Percentiles rank a stretch among this genome's conserved stretches.
phyloP scores from a whole-genome alignment of 768 basidiomycete species.

The Calvatia gigantea region DNA sequence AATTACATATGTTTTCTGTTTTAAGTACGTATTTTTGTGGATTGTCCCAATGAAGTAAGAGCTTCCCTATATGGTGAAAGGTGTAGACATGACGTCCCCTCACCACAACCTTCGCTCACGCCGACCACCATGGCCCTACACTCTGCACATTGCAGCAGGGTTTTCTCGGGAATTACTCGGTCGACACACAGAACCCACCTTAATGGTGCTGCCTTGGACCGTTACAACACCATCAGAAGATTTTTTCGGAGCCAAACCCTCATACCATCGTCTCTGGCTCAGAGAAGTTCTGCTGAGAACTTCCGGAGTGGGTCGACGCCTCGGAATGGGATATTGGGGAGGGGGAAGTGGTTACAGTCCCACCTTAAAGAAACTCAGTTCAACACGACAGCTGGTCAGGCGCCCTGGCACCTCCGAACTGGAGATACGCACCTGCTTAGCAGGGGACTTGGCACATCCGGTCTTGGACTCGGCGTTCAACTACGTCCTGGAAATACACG shows the following conservation, averaged over 20 bases:
- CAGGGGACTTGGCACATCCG: neutral
- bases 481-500: neutral
- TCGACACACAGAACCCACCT: neutral
- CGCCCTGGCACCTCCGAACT: neutral
- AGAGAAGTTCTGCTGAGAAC: slow-evolving; percentile 9
- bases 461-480: neutral
- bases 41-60: neutral
- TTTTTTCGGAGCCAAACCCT: slow-evolving; percentile 47
- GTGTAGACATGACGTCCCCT: slow-evolving; percentile 6
- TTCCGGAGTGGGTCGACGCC: neutral
- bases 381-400: neutral
- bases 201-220: slow-evolving; percentile 33
- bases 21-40: neutral
- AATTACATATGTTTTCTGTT: neutral
- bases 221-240: slow-evolving; percentile 53
- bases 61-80: neutral
- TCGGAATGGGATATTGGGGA: neutral
- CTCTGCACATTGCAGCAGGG: slow-evolving; percentile 5
- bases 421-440: neutral
- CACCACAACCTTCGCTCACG: neutral
- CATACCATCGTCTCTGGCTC: slow-evolving; percentile 13
- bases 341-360: neutral
- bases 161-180: neutral
- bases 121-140: neutral
- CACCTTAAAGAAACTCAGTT: neutral